phyloP scores from a whole-genome alignment of 202 grass and related monocot genomes.

The Zizania palustris region DNA sequence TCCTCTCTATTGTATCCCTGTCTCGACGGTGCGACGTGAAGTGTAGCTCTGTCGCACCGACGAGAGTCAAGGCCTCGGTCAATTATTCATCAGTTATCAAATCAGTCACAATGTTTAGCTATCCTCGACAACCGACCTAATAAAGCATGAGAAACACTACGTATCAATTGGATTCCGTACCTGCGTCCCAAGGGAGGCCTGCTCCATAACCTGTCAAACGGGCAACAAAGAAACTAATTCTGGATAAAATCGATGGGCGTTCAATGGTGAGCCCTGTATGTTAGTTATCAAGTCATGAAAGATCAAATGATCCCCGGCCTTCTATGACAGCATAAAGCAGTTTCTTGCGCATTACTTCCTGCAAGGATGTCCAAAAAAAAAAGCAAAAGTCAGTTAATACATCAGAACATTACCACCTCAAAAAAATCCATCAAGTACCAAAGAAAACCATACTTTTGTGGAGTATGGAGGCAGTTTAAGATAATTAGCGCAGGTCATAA shows the following conservation, averaged over 20 bases:
- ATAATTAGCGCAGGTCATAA: constrained; percentile 82
- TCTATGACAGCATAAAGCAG: constrained; percentile 70
- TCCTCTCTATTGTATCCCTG: too few species aligned
- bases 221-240: constrained; percentile 38
- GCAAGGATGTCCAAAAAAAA: constrained; percentile 19
- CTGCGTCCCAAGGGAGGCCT: too few species aligned
- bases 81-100: too few species aligned
- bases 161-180: too few species aligned
- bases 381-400: not conserved
- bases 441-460: constrained; percentile 43
- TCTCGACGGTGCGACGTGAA: too few species aligned
- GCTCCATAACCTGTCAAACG: constrained; percentile 30
- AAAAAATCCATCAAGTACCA: not conserved
- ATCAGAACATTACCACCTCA: not conserved
- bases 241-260: constrained; percentile 45
- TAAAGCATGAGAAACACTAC: too few species aligned
- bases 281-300: constrained; percentile 57
- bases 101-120: too few species aligned
- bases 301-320: constrained; percentile 76
- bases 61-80: too few species aligned
- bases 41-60: too few species aligned
- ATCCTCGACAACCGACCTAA: too few species aligned
- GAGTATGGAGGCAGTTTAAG: constrained; percentile 70
- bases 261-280: constrained; percentile 43
- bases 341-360: constrained; percentile 69